These are phyloP conservation scores for Knufia petricola DNA, from an alignment of 2,329 filamentous ascomycete species.

Conservation along the genomic window DNA sequence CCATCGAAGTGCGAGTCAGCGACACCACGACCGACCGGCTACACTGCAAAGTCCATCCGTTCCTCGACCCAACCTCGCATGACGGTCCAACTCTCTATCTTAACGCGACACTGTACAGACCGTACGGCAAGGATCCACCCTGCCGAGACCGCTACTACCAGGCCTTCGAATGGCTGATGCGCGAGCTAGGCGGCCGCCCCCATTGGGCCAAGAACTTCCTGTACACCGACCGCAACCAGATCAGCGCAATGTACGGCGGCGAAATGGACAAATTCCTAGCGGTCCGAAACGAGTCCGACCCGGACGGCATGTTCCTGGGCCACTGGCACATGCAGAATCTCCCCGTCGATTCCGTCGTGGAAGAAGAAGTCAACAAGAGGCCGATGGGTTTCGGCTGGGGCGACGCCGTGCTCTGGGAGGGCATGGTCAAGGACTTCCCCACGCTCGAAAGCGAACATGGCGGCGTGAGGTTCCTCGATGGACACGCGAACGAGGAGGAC, in stretches of 20 bases:
- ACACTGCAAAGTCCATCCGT: constrained; percentile 42
- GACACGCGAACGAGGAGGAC: constrained; percentile 4
- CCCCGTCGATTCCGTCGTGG: constrained; percentile 29
- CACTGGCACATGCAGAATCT: constrained; percentile 76
- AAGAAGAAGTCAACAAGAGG: constrained; percentile 15
- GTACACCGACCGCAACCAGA: constrained; percentile 47
- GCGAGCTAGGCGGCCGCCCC: constrained; percentile 67
- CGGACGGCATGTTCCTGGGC: constrained; percentile 78
- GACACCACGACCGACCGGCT: constrained; percentile 45
- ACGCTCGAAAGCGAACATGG: background rate
- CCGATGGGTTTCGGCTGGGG: constrained; percentile 20
- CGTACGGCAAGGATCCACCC: constrained; percentile 68
- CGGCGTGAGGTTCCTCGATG: background rate
- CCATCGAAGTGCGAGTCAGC: constrained; percentile 79
- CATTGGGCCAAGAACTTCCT: constrained; percentile 93
- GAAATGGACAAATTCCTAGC: constrained; percentile 57
- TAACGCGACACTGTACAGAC: constrained; percentile 81
- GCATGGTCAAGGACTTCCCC: constrained; percentile 3
- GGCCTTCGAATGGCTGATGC: constrained; percentile 86
- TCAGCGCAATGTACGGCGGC: constrained; percentile 60
- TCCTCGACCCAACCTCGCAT: constrained; percentile 60
- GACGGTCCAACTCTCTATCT: constrained; percentile 73
- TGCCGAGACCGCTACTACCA: constrained; percentile 71
- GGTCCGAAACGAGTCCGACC: constrained; percentile 62
- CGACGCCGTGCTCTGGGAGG: constrained; percentile 21